Percentiles rank a stretch among this genome's conserved stretches.
phyloP scores from a whole-genome alignment of 495 filamentous ascomycete genomes.

The Penicillium nucicola region DNA sequence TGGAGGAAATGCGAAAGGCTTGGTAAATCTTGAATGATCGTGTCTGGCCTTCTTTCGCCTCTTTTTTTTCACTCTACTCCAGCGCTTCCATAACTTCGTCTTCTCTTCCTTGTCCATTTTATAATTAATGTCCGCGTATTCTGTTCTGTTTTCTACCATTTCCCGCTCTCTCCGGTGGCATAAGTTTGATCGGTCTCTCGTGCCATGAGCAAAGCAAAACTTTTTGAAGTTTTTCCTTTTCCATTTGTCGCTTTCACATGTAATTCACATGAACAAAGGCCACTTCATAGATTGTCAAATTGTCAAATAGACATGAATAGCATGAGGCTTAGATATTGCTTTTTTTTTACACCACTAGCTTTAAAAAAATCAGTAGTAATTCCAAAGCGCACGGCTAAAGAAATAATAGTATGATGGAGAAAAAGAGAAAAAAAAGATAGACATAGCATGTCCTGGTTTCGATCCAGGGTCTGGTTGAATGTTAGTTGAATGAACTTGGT shows the following conservation, averaged over 20 bases:
- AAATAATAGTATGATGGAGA: no score
- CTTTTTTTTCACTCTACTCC: constrained; percentile 2
- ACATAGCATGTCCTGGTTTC: no score
- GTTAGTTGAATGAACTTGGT: no score
- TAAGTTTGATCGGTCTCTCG: constrained; percentile 14
- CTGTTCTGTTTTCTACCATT: constrained; percentile 6
- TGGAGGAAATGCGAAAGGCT: constrained; percentile 4
- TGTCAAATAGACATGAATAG: constrained; percentile 12
- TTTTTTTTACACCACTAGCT: no score
- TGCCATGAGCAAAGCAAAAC: constrained; percentile 20
- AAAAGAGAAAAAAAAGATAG: no score
- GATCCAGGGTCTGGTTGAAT: no score
- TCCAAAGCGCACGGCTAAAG: no score
- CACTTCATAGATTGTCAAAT: constrained; percentile 8
- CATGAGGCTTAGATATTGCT: neutral
- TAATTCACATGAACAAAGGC: neutral
- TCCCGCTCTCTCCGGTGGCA: constrained; percentile 4
- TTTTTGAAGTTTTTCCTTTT: constrained; percentile 7
- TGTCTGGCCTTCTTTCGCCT: constrained; percentile 1
- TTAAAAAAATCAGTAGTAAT: no score
- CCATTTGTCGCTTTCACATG: neutral
- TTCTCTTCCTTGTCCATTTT: constrained; percentile 24
- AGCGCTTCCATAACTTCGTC: constrained; percentile 3
- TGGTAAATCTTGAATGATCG: constrained; percentile 11
- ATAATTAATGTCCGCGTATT: constrained; percentile 27